These are phyloP conservation scores for Boletus barrowsii DNA, from an alignment of 768 basidiomycete species.

Conservation along the genomic window DNA sequence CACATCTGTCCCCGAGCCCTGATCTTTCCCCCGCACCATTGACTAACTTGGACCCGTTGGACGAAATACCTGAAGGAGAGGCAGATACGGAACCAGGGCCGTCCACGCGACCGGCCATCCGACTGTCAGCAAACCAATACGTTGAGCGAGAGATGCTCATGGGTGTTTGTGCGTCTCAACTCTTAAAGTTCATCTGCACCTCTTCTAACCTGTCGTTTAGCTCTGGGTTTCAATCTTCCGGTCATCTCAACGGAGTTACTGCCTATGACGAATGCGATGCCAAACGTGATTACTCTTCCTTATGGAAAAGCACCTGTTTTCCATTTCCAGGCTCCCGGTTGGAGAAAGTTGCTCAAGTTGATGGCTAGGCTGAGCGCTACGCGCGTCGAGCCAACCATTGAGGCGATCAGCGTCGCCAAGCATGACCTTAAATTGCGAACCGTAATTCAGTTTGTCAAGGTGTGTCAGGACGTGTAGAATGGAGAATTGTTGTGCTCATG, in stretches of 20 bases:
- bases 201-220: conserved; percentile 35
- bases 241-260: conserved; percentile 44
- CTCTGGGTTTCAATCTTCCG: conserved; percentile 65
- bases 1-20: conserved; percentile 22
- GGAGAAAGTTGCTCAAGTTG: conserved; percentile 70
- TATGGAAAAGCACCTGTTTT: conserved; percentile 65
- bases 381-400: conserved; percentile 66
- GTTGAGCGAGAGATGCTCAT: conserved; percentile 55
- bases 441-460: conserved; percentile 78
- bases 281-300: conserved; percentile 71
- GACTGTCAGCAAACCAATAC: conserved; percentile 38
- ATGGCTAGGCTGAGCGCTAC: conserved; percentile 73
- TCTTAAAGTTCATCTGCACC: background rate
- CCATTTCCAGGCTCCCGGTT: conserved; percentile 70
- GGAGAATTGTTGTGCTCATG: background rate
- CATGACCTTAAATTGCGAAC: conserved; percentile 61
- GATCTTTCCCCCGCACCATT: conserved; percentile 17
- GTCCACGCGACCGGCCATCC: conserved; percentile 12
- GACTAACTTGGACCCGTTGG: conserved; percentile 11
- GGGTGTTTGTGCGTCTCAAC: conserved; percentile 58
- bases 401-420: conserved; percentile 58
- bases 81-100: conserved; percentile 8
- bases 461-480: conserved; percentile 28
- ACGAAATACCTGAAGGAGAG: conserved; percentile 20
- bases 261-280: conserved; percentile 55